These are phyloP conservation scores for Cercospora brassicicola DNA, from an alignment of 2,329 filamentous ascomycete species.

Conservation along the genomic window DNA sequence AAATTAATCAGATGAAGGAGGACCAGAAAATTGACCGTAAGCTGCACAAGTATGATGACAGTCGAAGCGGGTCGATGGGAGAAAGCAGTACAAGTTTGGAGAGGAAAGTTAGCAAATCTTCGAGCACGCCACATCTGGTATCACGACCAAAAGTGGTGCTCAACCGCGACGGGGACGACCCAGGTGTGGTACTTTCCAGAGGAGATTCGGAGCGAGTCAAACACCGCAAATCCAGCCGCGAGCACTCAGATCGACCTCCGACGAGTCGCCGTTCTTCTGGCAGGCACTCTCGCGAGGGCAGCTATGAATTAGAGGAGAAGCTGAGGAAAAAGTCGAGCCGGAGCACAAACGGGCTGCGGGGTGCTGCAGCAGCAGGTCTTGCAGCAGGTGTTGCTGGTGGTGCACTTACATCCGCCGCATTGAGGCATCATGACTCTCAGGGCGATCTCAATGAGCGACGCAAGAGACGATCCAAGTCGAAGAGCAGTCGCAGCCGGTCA, in stretches of 20 bases:
- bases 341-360: slow-evolving; percentile 46
- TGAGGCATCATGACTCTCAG: slow-evolving; percentile 65
- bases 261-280: slow-evolving; percentile 33
- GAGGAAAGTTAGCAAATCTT: slow-evolving; percentile 60
- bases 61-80: slow-evolving; percentile 53
- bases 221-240: slow-evolving; percentile 56
- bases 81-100: slow-evolving; percentile 54
- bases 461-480: slow-evolving; percentile 50
- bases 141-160: slow-evolving; percentile 62
- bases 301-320: slow-evolving; percentile 50
- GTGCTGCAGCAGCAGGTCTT: slow-evolving; percentile 56
- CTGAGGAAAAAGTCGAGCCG: slow-evolving; percentile 57
- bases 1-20: slow-evolving; percentile 86
- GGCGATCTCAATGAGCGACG: slow-evolving; percentile 52
- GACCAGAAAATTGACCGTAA: slow-evolving; percentile 78
- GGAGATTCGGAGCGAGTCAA: slow-evolving; percentile 56
- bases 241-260: slow-evolving; percentile 36
- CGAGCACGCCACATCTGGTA: slow-evolving; percentile 60
- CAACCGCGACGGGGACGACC: slow-evolving; percentile 59
- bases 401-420: slow-evolving; percentile 61
- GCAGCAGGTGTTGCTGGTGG: slow-evolving; percentile 56
- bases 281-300: slow-evolving; percentile 29
- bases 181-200: slow-evolving; percentile 57
- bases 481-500: slow-evolving; percentile 53
- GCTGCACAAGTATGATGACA: slow-evolving; percentile 66